Conservation (phyloP, 805 yeast genomes). For the Ogataea sp. region DNA sequence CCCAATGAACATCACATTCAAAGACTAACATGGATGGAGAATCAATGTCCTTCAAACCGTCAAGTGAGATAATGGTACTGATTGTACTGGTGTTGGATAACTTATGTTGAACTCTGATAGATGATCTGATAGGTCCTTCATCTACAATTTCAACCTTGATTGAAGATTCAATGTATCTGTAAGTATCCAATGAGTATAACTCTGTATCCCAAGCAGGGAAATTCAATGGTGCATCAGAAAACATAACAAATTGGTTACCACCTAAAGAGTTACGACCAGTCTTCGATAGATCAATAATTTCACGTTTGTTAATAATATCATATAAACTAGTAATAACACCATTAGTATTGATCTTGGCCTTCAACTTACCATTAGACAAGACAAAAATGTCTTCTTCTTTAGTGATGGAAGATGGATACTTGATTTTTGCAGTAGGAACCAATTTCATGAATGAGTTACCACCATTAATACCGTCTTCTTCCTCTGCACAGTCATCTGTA, state of each 20-base stretch:
- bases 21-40: conserved; percentile 38
- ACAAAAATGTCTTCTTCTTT: conserved; percentile 34
- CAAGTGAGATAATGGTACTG: conserved; percentile 61
- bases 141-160: conserved; percentile 32
- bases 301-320: conserved; percentile 53
- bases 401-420: conserved; percentile 41
- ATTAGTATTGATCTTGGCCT: conserved; percentile 42
- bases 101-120: conserved; percentile 53
- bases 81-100: conserved; percentile 53
- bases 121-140: conserved; percentile 50
- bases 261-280: conserved; percentile 52
- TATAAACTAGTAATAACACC: conserved; percentile 55
- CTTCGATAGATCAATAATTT: conserved; percentile 52
- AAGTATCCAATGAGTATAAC: conserved; percentile 72
- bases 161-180: conserved; percentile 37
- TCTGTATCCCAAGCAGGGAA: conserved; percentile 99
- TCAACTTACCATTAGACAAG: conserved; percentile 54
- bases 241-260: conserved; percentile 75
- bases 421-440: conserved; percentile 13
- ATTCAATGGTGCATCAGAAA: conserved; percentile 83
- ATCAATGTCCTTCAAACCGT: conserved; percentile 36
- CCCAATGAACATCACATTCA: conserved; percentile 69
- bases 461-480: no score
- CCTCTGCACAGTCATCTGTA: conserved; percentile 1
- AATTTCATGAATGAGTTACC: conserved; percentile 18